These are phyloP conservation scores for Paspalum notatum DNA, from an alignment of 176 grass and related monocot species.

Conservation along the genomic window DNA sequence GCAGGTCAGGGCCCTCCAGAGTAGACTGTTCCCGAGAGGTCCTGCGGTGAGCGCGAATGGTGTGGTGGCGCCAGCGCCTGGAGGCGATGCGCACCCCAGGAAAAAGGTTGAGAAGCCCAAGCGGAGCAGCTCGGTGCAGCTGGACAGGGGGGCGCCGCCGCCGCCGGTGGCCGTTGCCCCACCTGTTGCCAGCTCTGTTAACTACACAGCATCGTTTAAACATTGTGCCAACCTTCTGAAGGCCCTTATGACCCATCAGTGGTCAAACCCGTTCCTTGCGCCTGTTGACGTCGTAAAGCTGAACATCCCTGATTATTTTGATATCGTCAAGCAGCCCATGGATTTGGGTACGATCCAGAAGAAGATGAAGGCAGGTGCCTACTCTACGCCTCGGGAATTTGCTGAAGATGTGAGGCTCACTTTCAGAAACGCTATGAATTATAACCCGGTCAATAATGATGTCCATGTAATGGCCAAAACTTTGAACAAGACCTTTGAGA, in stretches of 20 bases:
- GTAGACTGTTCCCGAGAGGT: conserved; percentile 45
- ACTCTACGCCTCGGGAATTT: conserved; percentile 71
- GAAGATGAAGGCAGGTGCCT: conserved; percentile 63
- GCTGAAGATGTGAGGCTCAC: conserved; percentile 87
- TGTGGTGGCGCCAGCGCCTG: conserved; percentile 4
- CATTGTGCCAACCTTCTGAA: conserved; percentile 82
- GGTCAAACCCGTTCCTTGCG: conserved; percentile 62
- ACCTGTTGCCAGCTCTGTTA: conserved; percentile 50
- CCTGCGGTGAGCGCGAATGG: conserved; percentile 43
- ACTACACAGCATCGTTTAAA: conserved; percentile 61
- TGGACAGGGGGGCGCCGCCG: conserved; percentile 36
- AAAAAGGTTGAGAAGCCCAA: conserved; percentile 56
- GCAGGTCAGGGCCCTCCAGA: conserved; percentile 59
- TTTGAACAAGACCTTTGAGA: conserved; percentile 81
- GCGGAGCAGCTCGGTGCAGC: conserved; percentile 56
- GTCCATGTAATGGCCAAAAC: conserved; percentile 86
- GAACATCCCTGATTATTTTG: conserved; percentile 92
- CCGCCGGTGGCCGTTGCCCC: background rate
- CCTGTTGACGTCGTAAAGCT: conserved; percentile 82
- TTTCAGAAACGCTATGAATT: conserved; percentile 82
- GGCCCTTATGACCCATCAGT: conserved; percentile 61
- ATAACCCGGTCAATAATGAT: conserved; percentile 73
- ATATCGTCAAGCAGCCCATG: conserved; percentile 87
- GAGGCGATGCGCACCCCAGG: conserved; percentile 36
- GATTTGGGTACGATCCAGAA: conserved; percentile 89